Base-by-base conservation (phyloP, 169 alveolate species). In the Eimeria necatrix region DNA sequence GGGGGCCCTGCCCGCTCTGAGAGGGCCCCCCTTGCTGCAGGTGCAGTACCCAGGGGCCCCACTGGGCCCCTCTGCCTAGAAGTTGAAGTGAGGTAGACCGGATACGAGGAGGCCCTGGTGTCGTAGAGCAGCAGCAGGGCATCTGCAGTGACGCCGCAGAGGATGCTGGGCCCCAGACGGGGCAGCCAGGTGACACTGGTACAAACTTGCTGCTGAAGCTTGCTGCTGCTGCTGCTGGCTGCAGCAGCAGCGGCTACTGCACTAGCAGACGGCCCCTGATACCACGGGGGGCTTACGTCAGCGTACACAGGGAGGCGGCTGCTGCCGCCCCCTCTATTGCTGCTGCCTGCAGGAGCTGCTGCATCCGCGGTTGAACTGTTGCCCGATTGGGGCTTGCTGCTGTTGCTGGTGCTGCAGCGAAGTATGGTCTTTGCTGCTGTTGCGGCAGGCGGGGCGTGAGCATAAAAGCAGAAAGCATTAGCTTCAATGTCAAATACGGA, bases 121-220 rank as follows among this genome's bases (percentile, higher is more conserved):
- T 86, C 93, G 46, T 86, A 86, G 41, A 86, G 61, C 41, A 86
- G 93, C 49, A 86, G 84, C 48, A 20, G 46, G 51, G 83, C 93
- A 51, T 64, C 84, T 6, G 60, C 49, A 24, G 59, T 68, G 49
- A 53, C 48, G 8, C 83, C 93, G 41, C 76, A 73, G 52, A 86
- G 93, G 18, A 86, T 48, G 51, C 46, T 24, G 18, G 93, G 93
- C n/a, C 71, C 83, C 60, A 86, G 84, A 41, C 51, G 24, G 5
- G 93, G 93, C 64, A 86, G 84, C 93, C 93, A 86, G 10, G 84
- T 60, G 8, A 61, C 24, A 12, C 93, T 60, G 41, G 93, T 64
- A 83, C 85, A 84, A 10, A 84, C 78, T 68, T 68, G 78, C 78
- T 68, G 78, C 78, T 68, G 78, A 16, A 68, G 78, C 32, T 68